Evolutionary conservation across 177 flowering plant species (phyloP).

Genomic region (Vitis hybrid): DNA sequence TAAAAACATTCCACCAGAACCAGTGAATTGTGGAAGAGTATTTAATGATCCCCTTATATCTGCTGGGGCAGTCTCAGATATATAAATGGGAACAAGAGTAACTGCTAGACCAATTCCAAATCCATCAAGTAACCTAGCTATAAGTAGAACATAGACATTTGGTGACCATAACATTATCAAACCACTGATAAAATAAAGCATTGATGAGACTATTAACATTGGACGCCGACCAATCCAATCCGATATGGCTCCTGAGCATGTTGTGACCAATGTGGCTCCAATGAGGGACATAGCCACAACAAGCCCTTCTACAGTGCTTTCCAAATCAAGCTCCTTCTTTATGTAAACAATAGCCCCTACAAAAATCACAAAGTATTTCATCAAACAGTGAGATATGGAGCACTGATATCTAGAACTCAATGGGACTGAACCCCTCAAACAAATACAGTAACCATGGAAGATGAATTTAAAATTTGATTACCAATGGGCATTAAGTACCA

Average conservation of each 20-base stretch:
- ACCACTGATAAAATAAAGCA: slow-evolving; percentile 51
- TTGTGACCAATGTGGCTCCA: slow-evolving; percentile 57
- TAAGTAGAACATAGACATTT: slow-evolving; percentile 52
- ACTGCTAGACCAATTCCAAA: slow-evolving; percentile 62
- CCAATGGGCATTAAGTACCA: too few relatives aligned
- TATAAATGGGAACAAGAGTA: slow-evolving; percentile 60
- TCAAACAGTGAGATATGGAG: not conserved
- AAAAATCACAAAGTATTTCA: not conserved
- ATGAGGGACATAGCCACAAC: slow-evolving; percentile 66
- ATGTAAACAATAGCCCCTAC: slow-evolving; percentile 60
- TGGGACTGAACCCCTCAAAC: not conserved
- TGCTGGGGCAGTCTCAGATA: slow-evolving; percentile 68
- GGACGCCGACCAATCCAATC: slow-evolving; percentile 67
- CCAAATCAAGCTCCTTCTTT: slow-evolving; percentile 42
- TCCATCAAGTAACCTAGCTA: slow-evolving; percentile 62
- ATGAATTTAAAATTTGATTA: too few relatives aligned
- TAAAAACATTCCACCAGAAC: slow-evolving; percentile 59
- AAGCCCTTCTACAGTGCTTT: slow-evolving; percentile 9
- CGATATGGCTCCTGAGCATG: slow-evolving; percentile 52
- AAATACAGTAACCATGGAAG: not conserved
- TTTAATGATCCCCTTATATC: slow-evolving; percentile 57
- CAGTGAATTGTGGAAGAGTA: slow-evolving; percentile 65
- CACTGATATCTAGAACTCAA: not conserved
- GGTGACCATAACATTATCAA: slow-evolving; percentile 67
- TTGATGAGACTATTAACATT: slow-evolving; percentile 54